Conservation (phyloP, 2,329 filamentous ascomycete genomes). For the Aspergillus clavatus region DNA sequence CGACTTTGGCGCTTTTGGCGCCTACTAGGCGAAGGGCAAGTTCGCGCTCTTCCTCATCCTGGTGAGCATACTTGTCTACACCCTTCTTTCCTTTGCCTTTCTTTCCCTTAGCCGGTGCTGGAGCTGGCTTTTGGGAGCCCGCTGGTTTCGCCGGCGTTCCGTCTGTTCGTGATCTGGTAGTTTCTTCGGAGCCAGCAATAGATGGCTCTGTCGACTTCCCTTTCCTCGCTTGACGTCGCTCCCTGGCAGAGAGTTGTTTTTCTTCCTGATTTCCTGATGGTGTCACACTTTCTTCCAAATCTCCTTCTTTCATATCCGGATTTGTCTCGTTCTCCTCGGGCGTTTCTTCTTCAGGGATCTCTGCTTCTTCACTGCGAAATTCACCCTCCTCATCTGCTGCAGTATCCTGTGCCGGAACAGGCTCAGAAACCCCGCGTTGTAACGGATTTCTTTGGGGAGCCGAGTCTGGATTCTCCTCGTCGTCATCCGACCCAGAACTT, state of each 20-base stretch:
- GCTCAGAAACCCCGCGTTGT: slow-evolving; percentile 15
- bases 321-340: slow-evolving; percentile 12
- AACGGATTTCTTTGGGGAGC: slow-evolving; percentile 14
- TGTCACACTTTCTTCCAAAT: slow-evolving; percentile 20
- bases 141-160: slow-evolving; percentile 16
- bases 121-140: slow-evolving; percentile 12
- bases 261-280: slow-evolving; percentile 15
- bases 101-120: slow-evolving; percentile 59
- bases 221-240: slow-evolving; percentile 37
- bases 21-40: slow-evolving; percentile 86
- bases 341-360: slow-evolving; percentile 18
- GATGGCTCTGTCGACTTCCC: slow-evolving; percentile 24
- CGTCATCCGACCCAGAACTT: slow-evolving; percentile 17
- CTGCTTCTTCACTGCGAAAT: slow-evolving; percentile 28
- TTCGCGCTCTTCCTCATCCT: slow-evolving; percentile 88
- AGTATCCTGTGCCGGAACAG: slow-evolving; percentile 19
- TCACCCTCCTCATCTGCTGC: slow-evolving; percentile 30
- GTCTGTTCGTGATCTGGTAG: slow-evolving; percentile 13
- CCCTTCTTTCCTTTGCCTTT: slow-evolving; percentile 80
- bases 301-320: slow-evolving; percentile 26
- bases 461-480: slow-evolving; percentile 14
- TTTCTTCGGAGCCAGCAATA: slow-evolving; percentile 3
- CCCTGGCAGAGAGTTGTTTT: slow-evolving; percentile 38
- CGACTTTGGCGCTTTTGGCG: slow-evolving; percentile 51
- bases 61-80: slow-evolving; percentile 82